Evolutionary conservation across 1,139 yeast genomes (phyloP).

Genomic region (Candida glucosophila): DNA sequence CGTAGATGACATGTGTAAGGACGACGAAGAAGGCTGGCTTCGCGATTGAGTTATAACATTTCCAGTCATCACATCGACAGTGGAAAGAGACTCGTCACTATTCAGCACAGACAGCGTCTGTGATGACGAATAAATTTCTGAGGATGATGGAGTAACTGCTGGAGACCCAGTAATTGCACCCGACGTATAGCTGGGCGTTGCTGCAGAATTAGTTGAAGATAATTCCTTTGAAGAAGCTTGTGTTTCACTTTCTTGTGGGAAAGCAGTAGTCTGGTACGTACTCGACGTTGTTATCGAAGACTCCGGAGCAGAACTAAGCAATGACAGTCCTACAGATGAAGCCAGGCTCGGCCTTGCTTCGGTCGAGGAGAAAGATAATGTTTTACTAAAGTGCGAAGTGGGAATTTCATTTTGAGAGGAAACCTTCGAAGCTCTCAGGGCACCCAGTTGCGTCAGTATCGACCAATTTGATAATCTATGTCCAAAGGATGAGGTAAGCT

Average conservation of each 20-base stretch:
- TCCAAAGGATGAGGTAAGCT: no score
- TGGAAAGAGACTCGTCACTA: conserved; percentile 6
- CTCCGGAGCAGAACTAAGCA: no score
- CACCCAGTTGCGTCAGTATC: no score
- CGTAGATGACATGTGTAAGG: conserved; percentile 1
- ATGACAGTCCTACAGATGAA: no score
- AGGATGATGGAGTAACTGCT: conserved; percentile 6
- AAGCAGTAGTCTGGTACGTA: not conserved
- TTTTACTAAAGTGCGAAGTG: no score
- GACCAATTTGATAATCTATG: no score
- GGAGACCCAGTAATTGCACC: conserved; percentile 3
- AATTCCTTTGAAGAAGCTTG: not conserved
- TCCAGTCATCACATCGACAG: conserved; percentile 23
- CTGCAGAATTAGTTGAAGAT: conserved; percentile 1
- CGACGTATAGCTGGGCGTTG: conserved; percentile 5
- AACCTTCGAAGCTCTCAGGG: no score
- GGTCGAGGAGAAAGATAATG: no score
- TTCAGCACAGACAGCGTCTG: not conserved
- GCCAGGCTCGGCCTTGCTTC: no score
- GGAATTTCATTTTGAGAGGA: no score
- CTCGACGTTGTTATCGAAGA: no score
- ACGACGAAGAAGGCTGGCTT: conserved; percentile 9
- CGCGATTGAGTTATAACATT: conserved; percentile 21
- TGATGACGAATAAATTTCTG: no score
- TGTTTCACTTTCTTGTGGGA: conserved; percentile 1